phyloP scores from a whole-genome alignment of 345 rosid genomes.

The Moringa oleifera region DNA sequence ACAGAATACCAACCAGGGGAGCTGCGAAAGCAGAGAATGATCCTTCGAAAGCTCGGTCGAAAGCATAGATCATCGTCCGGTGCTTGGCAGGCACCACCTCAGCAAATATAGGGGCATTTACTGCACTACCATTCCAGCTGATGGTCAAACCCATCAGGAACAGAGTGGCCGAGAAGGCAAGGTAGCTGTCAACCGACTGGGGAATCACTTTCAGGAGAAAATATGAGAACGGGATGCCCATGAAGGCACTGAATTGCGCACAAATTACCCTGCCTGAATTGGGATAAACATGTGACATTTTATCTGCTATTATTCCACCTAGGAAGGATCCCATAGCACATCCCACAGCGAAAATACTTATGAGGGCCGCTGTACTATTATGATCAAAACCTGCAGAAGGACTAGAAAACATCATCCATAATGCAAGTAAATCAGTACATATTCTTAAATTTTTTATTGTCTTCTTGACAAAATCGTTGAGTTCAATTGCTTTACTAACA shows the following conservation, averaged over 20 bases:
- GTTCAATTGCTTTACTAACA: no score
- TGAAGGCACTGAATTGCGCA: conserved; percentile 91
- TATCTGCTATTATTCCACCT: conserved; percentile 81
- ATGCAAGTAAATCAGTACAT: no score
- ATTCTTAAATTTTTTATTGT: no score
- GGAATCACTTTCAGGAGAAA: conserved; percentile 75
- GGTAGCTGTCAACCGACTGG: conserved; percentile 59
- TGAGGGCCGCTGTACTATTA: conserved; percentile 67
- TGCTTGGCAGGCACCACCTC: conserved; percentile 90
- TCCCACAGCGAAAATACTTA: conserved; percentile 75
- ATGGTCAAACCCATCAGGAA: conserved; percentile 81
- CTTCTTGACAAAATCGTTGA: no score
- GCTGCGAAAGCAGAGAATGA: conserved; percentile 95
- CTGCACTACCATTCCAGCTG: conserved; percentile 90
- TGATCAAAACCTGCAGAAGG: conserved; percentile 61
- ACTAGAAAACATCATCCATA: background rate
- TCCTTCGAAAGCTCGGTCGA: conserved; percentile 88
- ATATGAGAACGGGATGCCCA: conserved; percentile 92
- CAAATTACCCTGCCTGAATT: conserved; percentile 83
- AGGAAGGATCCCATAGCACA: conserved; percentile 65
- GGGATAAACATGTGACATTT: conserved; percentile 51
- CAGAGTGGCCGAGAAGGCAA: conserved; percentile 51
- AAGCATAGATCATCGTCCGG: conserved; percentile 92
- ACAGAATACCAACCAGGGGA: conserved; percentile 87
- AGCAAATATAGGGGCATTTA: conserved; percentile 88